These are phyloP conservation scores for Priceomyces fermenticarens DNA, from an alignment of 805 yeast genomes.

Conservation along the genomic window DNA sequence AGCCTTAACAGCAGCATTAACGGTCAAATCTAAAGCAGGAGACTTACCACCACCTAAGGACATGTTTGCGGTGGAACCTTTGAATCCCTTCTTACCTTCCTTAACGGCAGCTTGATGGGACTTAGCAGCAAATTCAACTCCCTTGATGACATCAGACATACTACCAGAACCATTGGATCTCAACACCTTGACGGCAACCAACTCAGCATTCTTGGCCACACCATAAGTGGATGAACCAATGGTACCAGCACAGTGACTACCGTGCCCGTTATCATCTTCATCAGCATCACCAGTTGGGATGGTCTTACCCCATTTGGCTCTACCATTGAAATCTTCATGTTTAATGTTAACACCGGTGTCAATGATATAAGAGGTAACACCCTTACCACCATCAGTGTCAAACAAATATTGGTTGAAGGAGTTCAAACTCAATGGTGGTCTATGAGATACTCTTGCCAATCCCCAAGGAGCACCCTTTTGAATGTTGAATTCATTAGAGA, in stretches of 20 bases:
- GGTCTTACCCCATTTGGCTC: constrained; percentile 86
- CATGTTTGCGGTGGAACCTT: constrained; percentile 89
- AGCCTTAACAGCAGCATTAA: constrained; percentile 81
- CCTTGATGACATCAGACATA: constrained; percentile 81
- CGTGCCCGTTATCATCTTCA: constrained; percentile 87
- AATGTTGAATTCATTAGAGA: constrained; percentile 57
- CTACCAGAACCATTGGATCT: constrained; percentile 81
- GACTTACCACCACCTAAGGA: constrained; percentile 93
- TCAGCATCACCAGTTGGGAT: constrained; percentile 70
- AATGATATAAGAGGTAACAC: constrained; percentile 82
- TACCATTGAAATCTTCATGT: constrained; percentile 77
- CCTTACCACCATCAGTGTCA: constrained; percentile 73
- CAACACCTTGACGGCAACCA: constrained; percentile 82
- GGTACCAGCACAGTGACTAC: constrained; percentile 97
- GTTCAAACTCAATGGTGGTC: constrained; percentile 64
- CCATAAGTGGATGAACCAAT: constrained; percentile 79
- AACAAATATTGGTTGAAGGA: constrained; percentile 71
- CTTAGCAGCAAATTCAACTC: constrained; percentile 80
- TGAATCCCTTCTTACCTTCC: constrained; percentile 59
- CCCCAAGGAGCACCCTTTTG: constrained; percentile 96
- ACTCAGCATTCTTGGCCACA: constrained; percentile 74
- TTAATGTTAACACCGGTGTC: constrained; percentile 83
- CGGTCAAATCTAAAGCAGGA: constrained; percentile 81
- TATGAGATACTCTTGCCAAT: constrained; percentile 83
- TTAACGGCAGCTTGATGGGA: constrained; percentile 57